These are phyloP conservation scores for Talaromyces borbonicus DNA, from an alignment of 495 filamentous ascomycete genomes.

Conservation along the genomic window DNA sequence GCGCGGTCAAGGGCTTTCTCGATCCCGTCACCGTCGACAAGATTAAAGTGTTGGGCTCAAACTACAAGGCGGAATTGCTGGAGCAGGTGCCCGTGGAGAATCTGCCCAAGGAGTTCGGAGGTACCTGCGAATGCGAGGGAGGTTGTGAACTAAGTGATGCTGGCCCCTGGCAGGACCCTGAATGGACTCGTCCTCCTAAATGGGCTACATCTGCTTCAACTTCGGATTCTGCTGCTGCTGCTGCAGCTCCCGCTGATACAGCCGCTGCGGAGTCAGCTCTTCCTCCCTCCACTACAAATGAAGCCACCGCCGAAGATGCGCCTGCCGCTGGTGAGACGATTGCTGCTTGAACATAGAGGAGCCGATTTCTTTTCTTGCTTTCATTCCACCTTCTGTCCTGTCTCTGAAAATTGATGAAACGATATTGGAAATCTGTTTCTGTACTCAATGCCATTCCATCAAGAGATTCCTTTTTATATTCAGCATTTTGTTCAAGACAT, in stretches of 20 bases:
- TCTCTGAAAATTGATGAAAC: too few species aligned
- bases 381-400: too few species aligned
- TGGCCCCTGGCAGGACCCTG: slow-evolving; percentile 81
- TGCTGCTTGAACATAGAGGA: neutral
- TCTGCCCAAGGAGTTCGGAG: slow-evolving; percentile 79
- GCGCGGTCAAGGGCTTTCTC: slow-evolving; percentile 77
- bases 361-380: too few species aligned
- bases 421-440: too few species aligned
- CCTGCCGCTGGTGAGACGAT: slow-evolving; percentile 19
- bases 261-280: too few species aligned
- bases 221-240: neutral
- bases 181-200: slow-evolving; percentile 61
- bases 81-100: slow-evolving; percentile 84
- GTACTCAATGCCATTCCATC: too few species aligned
- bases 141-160: slow-evolving; percentile 83
- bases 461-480: too few species aligned
- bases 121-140: slow-evolving; percentile 68
- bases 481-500: too few species aligned
- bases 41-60: slow-evolving; percentile 79
- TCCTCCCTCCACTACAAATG: too few species aligned
- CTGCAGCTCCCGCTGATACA: slow-evolving; percentile 16
- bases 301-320: neutral
- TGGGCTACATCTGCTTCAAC: slow-evolving; percentile 40
- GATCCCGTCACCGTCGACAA: slow-evolving; percentile 95
- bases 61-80: slow-evolving; percentile 76